These are phyloP conservation scores for Gaertneriomyces semiglobifer DNA, from an alignment of 192 early-diverging fungal genomes.

Conservation along the genomic window DNA sequence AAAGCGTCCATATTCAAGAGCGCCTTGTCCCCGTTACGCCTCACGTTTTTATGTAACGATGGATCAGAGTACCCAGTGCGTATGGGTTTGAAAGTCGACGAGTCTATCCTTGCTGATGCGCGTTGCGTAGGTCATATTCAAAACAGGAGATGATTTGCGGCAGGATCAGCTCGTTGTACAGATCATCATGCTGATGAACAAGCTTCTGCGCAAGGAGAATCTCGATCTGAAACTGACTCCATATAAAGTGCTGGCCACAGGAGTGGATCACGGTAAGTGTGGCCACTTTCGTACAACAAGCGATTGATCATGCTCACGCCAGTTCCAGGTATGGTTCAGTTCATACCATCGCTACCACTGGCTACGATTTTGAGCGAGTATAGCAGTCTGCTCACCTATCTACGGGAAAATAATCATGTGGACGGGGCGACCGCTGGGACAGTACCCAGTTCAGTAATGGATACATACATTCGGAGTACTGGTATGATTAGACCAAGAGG, in stretches of 20 bases:
- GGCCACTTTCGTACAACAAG: neutral
- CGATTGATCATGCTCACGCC: constrained; percentile 5
- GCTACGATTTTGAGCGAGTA: constrained; percentile 86
- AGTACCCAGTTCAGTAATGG: constrained; percentile 76
- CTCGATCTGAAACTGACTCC: constrained; percentile 90
- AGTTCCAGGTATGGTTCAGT: constrained; percentile 74
- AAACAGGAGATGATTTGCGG: constrained; percentile 93
- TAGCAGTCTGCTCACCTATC: constrained; percentile 74
- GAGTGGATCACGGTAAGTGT: constrained; percentile 78
- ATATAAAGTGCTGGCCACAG: constrained; percentile 94
- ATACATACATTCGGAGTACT: constrained; percentile 93
- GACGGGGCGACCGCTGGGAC: constrained; percentile 37
- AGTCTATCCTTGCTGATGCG: neutral
- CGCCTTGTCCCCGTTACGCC: constrained; percentile 77
- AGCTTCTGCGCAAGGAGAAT: constrained; percentile 90
- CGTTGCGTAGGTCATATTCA: constrained; percentile 75
- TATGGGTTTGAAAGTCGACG: neutral
- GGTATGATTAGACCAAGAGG: constrained; percentile 47
- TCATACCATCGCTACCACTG: constrained; percentile 84
- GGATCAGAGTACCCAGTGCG: constrained; percentile 80
- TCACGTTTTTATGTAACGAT: constrained; percentile 81
- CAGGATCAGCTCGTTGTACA: constrained; percentile 99
- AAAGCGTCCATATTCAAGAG: constrained; percentile 88
- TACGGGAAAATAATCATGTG: constrained; percentile 71
- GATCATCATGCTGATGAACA: constrained; percentile 96